A percentile compares a stretch with the other conserved stretches of the same genome.
Conservation (phyloP, 2,329 filamentous ascomycete species). For the Aspergillus latus region DNA sequence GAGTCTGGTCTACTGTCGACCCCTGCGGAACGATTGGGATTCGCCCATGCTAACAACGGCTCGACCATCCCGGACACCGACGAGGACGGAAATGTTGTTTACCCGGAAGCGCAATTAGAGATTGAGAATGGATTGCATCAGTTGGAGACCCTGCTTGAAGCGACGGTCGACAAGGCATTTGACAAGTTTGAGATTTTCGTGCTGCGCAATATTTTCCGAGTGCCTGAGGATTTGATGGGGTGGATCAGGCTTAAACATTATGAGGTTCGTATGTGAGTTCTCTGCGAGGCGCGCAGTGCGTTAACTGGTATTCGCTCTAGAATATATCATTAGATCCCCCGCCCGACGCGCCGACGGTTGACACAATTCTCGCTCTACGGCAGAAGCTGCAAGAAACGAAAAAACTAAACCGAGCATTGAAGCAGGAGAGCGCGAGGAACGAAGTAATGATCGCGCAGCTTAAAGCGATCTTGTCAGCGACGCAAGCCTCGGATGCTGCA, state of each 20-base stretch:
- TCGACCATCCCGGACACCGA: conserved; percentile 50
- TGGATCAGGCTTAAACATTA: conserved; percentile 88
- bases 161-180: conserved; percentile 80
- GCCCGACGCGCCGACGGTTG: conserved; percentile 56
- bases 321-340: conserved; percentile 37
- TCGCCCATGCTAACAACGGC: conserved; percentile 54
- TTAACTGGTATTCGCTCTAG: conserved; percentile 24
- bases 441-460: conserved; percentile 68
- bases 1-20: conserved; percentile 77
- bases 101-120: conserved; percentile 62
- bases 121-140: conserved; percentile 87
- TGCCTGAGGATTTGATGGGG: conserved; percentile 68
- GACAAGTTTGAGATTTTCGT: conserved; percentile 88
- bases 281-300: not conserved
- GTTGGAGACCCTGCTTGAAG: conserved; percentile 77
- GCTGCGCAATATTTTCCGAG: conserved; percentile 77
- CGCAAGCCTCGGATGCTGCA: conserved; percentile 18
- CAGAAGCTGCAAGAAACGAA: conserved; percentile 75
- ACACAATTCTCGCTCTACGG: conserved; percentile 70
- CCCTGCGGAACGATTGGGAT: conserved; percentile 77
- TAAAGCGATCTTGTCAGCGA: conserved; percentile 53
- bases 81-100: conserved; percentile 46
- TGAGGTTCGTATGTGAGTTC: conserved; percentile 52
- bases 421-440: conserved; percentile 70
- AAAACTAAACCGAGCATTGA: conserved; percentile 68